Conservation (phyloP, 129 eudicot genomes). For the Flaveria linearis region DNA sequence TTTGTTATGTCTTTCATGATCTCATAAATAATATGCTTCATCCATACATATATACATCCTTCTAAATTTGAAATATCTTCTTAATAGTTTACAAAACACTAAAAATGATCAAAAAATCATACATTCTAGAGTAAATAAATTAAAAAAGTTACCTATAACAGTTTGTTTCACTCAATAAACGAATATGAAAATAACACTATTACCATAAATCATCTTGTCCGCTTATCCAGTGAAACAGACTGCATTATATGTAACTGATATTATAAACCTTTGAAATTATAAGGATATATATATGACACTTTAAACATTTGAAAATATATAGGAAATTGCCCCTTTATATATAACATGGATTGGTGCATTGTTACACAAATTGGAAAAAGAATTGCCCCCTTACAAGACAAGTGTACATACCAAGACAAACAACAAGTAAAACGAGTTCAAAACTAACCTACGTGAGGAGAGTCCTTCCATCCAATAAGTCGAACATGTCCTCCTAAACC, state of each 20-base stretch:
- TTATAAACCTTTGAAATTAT: neutral
- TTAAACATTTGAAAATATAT: neutral
- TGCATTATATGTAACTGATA: neutral
- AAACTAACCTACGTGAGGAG: constrained; percentile 70
- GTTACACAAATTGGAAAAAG: neutral
- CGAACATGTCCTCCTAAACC: constrained; percentile 73
- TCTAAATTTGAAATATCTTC: neutral
- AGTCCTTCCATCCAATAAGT: constrained; percentile 62
- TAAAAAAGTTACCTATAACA: neutral
- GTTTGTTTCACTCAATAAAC: neutral
- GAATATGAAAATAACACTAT: neutral
- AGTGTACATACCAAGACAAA: neutral
- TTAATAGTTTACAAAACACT: neutral
- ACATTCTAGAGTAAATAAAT: neutral
- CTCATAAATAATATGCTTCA: neutral
- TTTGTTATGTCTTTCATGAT: neutral
- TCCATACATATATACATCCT: constrained; percentile 1
- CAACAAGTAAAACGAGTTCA: neutral
- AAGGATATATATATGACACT: neutral
- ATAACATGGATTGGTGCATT: neutral
- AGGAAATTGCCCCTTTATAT: neutral
- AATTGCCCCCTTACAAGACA: no score
- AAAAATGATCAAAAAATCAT: neutral
- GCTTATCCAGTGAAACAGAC: neutral
- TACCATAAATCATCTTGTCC: neutral